phyloP scores from a whole-genome alignment of 2,329 filamentous ascomycete genomes.

The Teratosphaeria viscida region DNA sequence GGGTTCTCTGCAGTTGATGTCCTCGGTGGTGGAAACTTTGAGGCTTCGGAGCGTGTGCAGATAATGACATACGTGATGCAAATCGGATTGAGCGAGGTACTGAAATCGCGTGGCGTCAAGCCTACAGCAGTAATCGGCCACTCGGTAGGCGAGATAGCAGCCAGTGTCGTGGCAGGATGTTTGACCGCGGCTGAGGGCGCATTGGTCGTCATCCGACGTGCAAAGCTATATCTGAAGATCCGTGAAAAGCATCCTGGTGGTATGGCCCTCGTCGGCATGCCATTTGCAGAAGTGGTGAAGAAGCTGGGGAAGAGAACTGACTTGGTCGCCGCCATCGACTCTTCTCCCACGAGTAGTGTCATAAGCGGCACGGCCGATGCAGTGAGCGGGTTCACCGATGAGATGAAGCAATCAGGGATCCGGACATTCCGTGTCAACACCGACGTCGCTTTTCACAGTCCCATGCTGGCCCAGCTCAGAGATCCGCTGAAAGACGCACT shows the following conservation, averaged over 20 bases:
- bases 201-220: neutral
- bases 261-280: neutral
- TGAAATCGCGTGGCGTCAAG: neutral
- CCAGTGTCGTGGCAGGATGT: neutral
- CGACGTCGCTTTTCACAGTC: neutral
- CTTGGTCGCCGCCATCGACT: neutral
- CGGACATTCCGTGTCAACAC: neutral
- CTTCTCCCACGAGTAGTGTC: neutral
- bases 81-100: neutral
- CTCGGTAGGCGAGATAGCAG: neutral
- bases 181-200: neutral
- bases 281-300: neutral
- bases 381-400: neutral
- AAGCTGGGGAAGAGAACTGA: neutral
- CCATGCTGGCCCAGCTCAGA: neutral
- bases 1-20: neutral
- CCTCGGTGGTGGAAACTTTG: neutral
- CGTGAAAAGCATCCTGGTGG: neutral
- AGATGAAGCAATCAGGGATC: neutral
- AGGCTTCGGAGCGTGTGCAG: neutral
- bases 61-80: neutral
- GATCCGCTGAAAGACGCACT: neutral
- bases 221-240: neutral
- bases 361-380: neutral
- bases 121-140: neutral